Percentiles rank a stretch among this genome's conserved stretches.
Evolutionary conservation across 2,329 filamentous ascomycete species (phyloP).

Genomic region (Emmonsia crescens): DNA sequence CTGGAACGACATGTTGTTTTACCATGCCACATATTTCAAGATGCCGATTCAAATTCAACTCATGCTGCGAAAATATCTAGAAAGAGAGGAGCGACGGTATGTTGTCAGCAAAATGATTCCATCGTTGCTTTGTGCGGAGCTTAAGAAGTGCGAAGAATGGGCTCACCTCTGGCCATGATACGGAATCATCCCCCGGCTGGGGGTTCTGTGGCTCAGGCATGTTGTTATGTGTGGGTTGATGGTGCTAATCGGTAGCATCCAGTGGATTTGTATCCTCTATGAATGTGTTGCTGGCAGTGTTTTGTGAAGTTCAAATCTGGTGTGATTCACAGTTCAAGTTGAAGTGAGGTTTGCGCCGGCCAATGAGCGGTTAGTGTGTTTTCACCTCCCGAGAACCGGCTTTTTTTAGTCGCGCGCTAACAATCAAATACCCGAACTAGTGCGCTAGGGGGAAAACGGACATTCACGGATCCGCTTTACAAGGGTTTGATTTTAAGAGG

Average conservation of each 20-base stretch:
- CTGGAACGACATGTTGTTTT: constrained; percentile 19
- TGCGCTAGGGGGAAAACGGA: too few species aligned
- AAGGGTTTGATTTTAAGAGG: too few species aligned
- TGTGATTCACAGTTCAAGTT: neutral
- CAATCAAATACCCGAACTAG: too few species aligned
- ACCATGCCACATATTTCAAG: constrained; percentile 28
- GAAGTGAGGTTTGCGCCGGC: neutral
- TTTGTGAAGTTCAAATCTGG: neutral
- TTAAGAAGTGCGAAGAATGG: neutral
- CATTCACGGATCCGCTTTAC: too few species aligned
- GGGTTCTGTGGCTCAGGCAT: neutral
- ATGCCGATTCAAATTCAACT: constrained; percentile 30
- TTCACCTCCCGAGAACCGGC: neutral
- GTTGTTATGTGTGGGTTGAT: neutral
- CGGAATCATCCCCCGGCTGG: neutral
- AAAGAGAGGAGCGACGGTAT: constrained; percentile 8
- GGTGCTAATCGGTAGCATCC: neutral
- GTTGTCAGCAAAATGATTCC: neutral
- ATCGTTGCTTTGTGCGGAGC: neutral
- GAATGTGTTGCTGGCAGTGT: neutral
- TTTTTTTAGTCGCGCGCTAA: neutral
- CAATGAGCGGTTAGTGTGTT: neutral
- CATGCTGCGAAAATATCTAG: constrained; percentile 33
- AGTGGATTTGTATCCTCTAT: neutral
- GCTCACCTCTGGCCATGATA: constrained; percentile 19